A percentile compares a stretch with the other conserved stretches of the same genome.
Evolutionary conservation across 1,139 yeast genomes (phyloP).

Genomic region (Groenewaldozyma auringiensis): DNA sequence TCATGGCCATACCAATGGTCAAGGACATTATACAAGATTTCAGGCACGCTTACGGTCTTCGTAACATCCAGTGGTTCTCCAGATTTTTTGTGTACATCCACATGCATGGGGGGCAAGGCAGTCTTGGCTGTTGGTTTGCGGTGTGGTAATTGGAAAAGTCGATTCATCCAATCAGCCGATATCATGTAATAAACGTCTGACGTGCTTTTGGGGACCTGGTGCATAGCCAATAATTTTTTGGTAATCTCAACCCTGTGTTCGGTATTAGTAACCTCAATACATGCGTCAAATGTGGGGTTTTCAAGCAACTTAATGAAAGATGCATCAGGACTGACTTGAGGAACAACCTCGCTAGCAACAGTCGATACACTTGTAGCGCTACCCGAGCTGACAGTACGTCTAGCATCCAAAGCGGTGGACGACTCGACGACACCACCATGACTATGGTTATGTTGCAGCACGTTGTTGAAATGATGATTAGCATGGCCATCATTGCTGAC

Average conservation of each 20-base stretch:
- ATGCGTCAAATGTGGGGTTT: constrained; percentile 1
- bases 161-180: constrained; percentile 8
- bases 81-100: neutral
- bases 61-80: constrained; percentile 4
- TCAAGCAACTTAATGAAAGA: neutral
- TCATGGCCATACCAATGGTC: constrained; percentile 12
- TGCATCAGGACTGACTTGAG: neutral
- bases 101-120: neutral
- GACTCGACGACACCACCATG: neutral
- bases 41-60: constrained; percentile 8
- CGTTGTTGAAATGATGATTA: neutral
- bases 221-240: neutral
- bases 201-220: constrained; percentile 1
- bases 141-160: constrained; percentile 5
- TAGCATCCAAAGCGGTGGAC: neutral
- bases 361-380: neutral
- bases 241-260: constrained; percentile 1
- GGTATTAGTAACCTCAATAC: neutral
- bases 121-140: neutral
- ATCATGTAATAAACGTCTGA: constrained; percentile 7
- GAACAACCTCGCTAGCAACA: neutral
- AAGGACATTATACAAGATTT: constrained; percentile 7
- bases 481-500: neutral
- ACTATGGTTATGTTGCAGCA: neutral
- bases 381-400: neutral